Evolutionary conservation across 345 rosid genomes (phyloP), one percentile per base, ranked within the genome.

Genomic region (Crucihimalaya himalaica): DNA sequence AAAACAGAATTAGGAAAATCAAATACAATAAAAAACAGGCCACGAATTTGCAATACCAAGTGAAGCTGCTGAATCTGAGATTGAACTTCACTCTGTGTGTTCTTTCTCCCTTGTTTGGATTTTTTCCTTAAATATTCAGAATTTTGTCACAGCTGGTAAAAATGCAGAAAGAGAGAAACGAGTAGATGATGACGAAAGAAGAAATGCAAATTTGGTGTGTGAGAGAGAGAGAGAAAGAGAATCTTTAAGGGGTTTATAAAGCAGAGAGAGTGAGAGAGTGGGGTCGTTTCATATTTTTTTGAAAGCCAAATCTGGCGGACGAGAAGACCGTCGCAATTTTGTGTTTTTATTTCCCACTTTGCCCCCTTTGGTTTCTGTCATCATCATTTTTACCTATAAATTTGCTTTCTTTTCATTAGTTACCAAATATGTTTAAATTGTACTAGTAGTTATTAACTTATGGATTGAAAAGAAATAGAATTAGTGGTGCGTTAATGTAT

Each of bases 211-310:
- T 25, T 53, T 60, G 56, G 65, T 64, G 46, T n/a, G 40, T 5
- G 27, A 4, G 58, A 71, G 65, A 29, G 63, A 47, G 16, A 62
- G 56, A 71, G 76, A 35, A 50, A 54, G 62, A 70, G 63, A 68
- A 70, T 63, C 77, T 62, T 68, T 62, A 25, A 63, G 81, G 81
- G 52, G 68, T 78, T 81, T 78, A 78, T 31, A 65, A 76, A 70
- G 68, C 51, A 52, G 55, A 35, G 23, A 45, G 55, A 31, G 23
- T 37, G 70, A 51, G 23, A 31, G 72, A 51, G 83, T 76, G 82
- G 83, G 69, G 61, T 61, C 84, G 23, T 25, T 45, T 55, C 66
- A 4, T 63, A 15, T 35, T 21, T 39, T 40, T 45, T 73, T 42
- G 56, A 70, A 68, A 66, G 71, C 70, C 76, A 81, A 72, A 34